phyloP scores from a whole-genome alignment of 2,329 filamentous ascomycete species.

The Zalaria obscura region DNA sequence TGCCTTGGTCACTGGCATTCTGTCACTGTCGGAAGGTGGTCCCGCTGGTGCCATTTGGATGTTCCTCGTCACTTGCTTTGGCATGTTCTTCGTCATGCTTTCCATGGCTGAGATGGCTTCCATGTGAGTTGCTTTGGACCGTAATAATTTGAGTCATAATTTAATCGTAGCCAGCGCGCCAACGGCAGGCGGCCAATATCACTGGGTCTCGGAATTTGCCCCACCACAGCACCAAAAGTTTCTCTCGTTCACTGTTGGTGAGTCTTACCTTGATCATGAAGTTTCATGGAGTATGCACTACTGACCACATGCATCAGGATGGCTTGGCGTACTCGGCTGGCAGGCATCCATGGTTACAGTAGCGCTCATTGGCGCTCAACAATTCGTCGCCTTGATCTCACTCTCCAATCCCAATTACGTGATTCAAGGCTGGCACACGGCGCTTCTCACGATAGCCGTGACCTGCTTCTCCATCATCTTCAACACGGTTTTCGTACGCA shows the following conservation, averaged over 20 bases:
- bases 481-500: conserved; percentile 16
- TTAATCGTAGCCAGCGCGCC: conserved; percentile 27
- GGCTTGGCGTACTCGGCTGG: conserved; percentile 17
- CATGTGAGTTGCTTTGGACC: conserved; percentile 18
- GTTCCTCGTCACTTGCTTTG: conserved; percentile 34
- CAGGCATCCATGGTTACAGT: conserved; percentile 14
- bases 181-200: conserved; percentile 43
- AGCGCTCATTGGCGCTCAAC: conserved; percentile 13
- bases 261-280: not conserved
- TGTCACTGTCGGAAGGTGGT: conserved; percentile 31
- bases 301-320: conserved; percentile 4
- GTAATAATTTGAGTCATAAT: conserved; percentile 17
- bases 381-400: conserved; percentile 14
- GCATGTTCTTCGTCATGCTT: conserved; percentile 24
- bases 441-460: conserved; percentile 7
- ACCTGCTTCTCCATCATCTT: conserved; percentile 12
- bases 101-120: conserved; percentile 38
- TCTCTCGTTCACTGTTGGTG: conserved; percentile 39
- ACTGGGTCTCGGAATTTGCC: conserved; percentile 40
- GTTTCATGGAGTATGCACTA: not conserved
- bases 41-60: conserved; percentile 40
- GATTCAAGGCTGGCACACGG: conserved; percentile 9
- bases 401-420: conserved; percentile 11
- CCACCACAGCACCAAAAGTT: conserved; percentile 28
- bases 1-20: conserved; percentile 7